These are phyloP conservation scores for Boletus coccyginus DNA, from an alignment of 768 basidiomycete genomes.

Conservation along the genomic window DNA sequence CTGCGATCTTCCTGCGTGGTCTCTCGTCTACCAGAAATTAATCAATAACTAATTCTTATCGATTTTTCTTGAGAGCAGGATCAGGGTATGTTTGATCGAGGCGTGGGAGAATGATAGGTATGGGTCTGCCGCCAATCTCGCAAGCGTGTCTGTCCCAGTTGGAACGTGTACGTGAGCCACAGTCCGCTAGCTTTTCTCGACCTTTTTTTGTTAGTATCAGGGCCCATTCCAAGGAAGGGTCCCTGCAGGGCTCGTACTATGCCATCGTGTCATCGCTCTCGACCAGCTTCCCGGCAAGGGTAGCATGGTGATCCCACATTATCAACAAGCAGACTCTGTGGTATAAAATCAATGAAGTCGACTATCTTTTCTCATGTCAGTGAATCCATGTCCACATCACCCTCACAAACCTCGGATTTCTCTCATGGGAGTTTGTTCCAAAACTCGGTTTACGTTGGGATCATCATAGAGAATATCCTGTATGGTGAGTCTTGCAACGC, in stretches of 20 bases:
- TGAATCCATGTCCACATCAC: not conserved
- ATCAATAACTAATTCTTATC: no score
- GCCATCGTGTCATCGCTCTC: no score
- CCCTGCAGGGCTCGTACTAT: no score
- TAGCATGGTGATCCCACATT: no score
- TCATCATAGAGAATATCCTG: conserved; percentile 17
- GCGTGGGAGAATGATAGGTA: not conserved
- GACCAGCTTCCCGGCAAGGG: no score
- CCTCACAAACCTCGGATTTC: not conserved
- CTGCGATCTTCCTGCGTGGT: no score
- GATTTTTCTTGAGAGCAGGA: not conserved
- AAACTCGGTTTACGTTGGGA: conserved; percentile 13
- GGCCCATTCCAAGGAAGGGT: no score
- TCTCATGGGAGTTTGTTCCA: conserved; percentile 4
- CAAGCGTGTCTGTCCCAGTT: no score
- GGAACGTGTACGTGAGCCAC: not conserved
- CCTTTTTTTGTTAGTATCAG: no score
- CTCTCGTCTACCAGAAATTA: no score
- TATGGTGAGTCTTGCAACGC: conserved; percentile 17
- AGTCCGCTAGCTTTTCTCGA: no score
- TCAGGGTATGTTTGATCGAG: not conserved
- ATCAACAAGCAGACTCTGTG: not conserved
- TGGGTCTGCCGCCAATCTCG: not conserved
- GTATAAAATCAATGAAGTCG: conserved; percentile 2
- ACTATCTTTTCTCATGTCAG: not conserved